Evolutionary conservation across 768 basidiomycete genomes (phyloP), one percentile per base, ranked within the genome.

Genomic region (Gelatoporia subvermispora): DNA sequence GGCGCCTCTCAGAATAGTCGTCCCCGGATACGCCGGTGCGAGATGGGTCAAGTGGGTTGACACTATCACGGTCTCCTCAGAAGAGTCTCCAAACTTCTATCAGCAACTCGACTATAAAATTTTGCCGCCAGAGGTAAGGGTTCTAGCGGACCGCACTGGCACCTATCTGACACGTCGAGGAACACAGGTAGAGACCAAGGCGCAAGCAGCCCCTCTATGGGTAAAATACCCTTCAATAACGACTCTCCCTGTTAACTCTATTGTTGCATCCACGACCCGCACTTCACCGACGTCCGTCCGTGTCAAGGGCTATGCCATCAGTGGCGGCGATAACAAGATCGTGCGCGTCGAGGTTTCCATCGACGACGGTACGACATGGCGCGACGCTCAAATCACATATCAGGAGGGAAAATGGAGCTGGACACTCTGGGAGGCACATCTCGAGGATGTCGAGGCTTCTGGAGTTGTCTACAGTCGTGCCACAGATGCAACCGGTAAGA

Each of bases 41-140:
- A 76, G 85, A 10, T 85, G 83, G 82, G 83, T 85, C 9, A 86
- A 88, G 68, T 88, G 85, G 84, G 68, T 85, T 0, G 80, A 84
- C 56, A 77, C 69, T 1, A 78, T 85, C 55, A 64, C 71, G 22
- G 56, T 85, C 49, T 76, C 79, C 4, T 52, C 62, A 0, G 60
- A 65, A 8, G 84, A 88, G 63, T 83, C 82, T 1, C 72, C 75
- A 21, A 84, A 82, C 60, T 85, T 79, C 62, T 87, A 85, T 58
- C 84, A 86, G 52, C 82, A 85, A 61, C 72, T 72, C 2, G 85
- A 88, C 61, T 88, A 88, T 64, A 85, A 79, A 53, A 65, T 85
- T 45, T 34, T 55, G 1, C 52, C 52, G 1, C 36, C 42, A 13
- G 45, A 50, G 35, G 52, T 50, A 36, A 34, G 48, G 5, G 20